phyloP scores from a whole-genome alignment of 225 moss, liverwort and hornwort genomes.

The Physcomitrium patens region DNA sequence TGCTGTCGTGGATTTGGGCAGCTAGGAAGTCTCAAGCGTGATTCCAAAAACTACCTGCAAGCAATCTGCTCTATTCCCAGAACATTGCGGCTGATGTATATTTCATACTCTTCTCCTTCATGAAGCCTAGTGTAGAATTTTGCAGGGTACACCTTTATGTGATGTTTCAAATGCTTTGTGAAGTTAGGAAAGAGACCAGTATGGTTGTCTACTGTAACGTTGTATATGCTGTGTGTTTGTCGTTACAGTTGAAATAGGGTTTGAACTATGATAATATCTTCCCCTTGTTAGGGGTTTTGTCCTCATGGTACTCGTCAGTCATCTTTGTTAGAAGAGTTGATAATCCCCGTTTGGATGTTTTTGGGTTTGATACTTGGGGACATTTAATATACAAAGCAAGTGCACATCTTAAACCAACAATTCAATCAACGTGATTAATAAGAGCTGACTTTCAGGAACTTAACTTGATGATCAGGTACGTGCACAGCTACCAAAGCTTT shows the following conservation, averaged over 20 bases:
- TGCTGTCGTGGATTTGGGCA: conserved; percentile 46
- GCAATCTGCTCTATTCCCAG: conserved; percentile 90
- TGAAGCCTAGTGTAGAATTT: conserved; percentile 27
- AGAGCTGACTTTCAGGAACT: conserved; percentile 16
- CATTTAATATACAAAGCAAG: not conserved
- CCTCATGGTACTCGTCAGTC: not conserved
- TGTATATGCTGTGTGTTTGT: not conserved
- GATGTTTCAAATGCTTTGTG: conserved; percentile 20
- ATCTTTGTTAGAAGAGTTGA: not conserved
- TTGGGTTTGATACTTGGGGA: not conserved
- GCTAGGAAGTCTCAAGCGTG: conserved; percentile 80
- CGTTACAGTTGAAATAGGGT: conserved; percentile 1
- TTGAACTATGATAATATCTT: conserved; percentile 13
- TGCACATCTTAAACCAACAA: not conserved
- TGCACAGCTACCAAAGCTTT: conserved; percentile 99
- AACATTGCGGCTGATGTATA: conserved; percentile 89
- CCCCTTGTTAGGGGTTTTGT: not conserved
- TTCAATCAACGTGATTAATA: not conserved
- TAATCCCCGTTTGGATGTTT: too few species aligned
- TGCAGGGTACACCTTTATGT: conserved; percentile 1
- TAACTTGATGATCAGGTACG: conserved; percentile 69
- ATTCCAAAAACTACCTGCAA: conserved; percentile 79
- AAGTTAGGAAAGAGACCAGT: conserved; percentile 7
- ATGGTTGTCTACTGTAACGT: not conserved
- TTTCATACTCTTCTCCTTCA: conserved; percentile 18